Percentiles rank a stretch among this genome's conserved stretches.
Conservation (phyloP, 2,329 filamentous ascomycete species). For the Colletotrichum nymphaeae region DNA sequence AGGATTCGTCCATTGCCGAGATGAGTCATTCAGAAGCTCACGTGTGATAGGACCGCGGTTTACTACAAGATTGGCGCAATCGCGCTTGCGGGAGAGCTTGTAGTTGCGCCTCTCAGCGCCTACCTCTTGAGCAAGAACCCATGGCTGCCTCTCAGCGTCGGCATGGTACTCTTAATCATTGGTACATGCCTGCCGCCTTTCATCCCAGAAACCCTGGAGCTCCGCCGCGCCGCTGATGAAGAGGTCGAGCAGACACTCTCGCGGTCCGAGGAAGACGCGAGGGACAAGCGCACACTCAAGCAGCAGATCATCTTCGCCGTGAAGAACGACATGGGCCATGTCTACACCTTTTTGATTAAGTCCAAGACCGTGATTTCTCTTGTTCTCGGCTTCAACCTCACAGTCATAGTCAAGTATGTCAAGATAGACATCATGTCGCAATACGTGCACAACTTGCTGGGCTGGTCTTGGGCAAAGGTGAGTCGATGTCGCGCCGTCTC, state of each 20-base stretch:
- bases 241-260: constrained; percentile 31
- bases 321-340: constrained; percentile 45
- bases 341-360: constrained; percentile 52
- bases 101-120: constrained; percentile 54
- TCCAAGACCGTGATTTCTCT: constrained; percentile 53
- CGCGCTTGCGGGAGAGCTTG: constrained; percentile 50
- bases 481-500: constrained; percentile 23
- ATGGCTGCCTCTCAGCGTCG: constrained; percentile 53
- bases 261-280: constrained; percentile 10
- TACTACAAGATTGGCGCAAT: constrained; percentile 54
- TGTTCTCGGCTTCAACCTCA: constrained; percentile 48
- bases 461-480: constrained; percentile 58
- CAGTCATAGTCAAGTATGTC: constrained; percentile 46
- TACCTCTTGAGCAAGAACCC: constrained; percentile 50
- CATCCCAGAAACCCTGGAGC: constrained; percentile 56
- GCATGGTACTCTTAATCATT: constrained; percentile 44
- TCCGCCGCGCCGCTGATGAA: constrained; percentile 45
- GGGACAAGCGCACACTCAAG: background rate
- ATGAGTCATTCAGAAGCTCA: background rate
- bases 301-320: constrained; percentile 41
- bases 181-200: constrained; percentile 44
- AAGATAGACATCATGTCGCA: constrained; percentile 55
- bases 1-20: background rate
- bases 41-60: constrained; percentile 45
- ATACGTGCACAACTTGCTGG: constrained; percentile 63